phyloP scores from a whole-genome alignment of 2,329 filamentous ascomycete species.

The Fusarium nisikadoi region DNA sequence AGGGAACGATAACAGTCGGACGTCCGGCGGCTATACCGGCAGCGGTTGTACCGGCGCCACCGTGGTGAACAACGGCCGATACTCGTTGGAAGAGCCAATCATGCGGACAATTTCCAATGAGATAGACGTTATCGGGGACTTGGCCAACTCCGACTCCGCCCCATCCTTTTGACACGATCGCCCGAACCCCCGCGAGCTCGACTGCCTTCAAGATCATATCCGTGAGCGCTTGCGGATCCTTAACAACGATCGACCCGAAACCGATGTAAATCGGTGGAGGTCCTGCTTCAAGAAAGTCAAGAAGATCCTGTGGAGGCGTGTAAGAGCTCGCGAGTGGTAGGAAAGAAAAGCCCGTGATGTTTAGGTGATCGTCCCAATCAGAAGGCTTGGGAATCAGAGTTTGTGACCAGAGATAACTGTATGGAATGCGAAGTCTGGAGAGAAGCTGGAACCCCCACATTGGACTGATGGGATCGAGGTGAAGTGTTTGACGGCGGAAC shows the following conservation, averaged over 20 bases:
- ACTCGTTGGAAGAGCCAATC: conserved; percentile 73
- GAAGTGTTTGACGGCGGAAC: conserved; percentile 70
- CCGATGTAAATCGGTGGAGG: conserved; percentile 73
- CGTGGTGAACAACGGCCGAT: conserved; percentile 70
- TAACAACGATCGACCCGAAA: conserved; percentile 74
- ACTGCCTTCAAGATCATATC: conserved; percentile 69
- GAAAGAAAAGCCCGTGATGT: conserved; percentile 72
- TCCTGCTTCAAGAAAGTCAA: conserved; percentile 64
- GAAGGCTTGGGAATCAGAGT: conserved; percentile 72
- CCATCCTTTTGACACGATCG: conserved; percentile 73
- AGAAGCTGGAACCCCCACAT: conserved; percentile 75
- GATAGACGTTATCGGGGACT: conserved; percentile 62
- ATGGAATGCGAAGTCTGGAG: conserved; percentile 69
- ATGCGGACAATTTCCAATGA: conserved; percentile 73
- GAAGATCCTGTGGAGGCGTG: conserved; percentile 63
- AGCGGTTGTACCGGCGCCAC: conserved; percentile 73
- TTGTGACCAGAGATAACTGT: conserved; percentile 78
- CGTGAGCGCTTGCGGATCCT: conserved; percentile 68
- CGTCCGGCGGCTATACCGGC: conserved; percentile 68
- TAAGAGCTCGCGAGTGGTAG: conserved; percentile 63
- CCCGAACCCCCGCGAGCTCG: conserved; percentile 65
- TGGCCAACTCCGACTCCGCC: conserved; percentile 65
- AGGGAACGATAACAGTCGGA: conserved; percentile 73
- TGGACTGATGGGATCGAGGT: conserved; percentile 71
- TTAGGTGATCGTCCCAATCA: conserved; percentile 70